Evolutionary conservation across 257 asterid species (phyloP).

Genomic region (Mentha longifolia): DNA sequence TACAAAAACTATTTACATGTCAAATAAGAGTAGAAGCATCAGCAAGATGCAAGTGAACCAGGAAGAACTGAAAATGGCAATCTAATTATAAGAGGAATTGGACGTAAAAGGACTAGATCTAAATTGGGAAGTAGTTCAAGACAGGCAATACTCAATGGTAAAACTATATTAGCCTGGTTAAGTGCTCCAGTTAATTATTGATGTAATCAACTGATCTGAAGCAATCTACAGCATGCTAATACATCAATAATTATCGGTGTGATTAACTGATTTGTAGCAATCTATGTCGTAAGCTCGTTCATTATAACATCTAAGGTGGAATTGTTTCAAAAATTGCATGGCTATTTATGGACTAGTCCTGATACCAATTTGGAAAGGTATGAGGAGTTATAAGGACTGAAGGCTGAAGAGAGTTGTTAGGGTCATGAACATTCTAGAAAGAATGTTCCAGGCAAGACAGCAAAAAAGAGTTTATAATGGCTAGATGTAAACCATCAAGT

Average conservation of each 20-base stretch:
- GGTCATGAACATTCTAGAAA: conserved; percentile 2
- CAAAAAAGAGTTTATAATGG: conserved; percentile 7
- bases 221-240: neutral
- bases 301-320: conserved; percentile 3
- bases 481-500: neutral
- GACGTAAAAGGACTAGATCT: neutral
- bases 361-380: neutral
- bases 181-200: neutral
- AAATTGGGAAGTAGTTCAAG: neutral
- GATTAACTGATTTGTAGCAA: neutral
- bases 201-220: neutral
- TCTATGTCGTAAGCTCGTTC: neutral
- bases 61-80: neutral
- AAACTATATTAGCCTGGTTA: neutral
- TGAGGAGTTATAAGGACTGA: neutral
- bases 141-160: neutral
- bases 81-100: neutral
- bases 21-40: conserved; percentile 12
- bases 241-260: neutral
- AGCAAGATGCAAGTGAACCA: neutral
- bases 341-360: neutral
- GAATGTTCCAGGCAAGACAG: neutral
- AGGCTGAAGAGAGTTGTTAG: conserved; percentile 14
- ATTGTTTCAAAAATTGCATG: neutral
- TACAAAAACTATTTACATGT: neutral